phyloP scores from a whole-genome alignment of 2,329 filamentous ascomycete genomes.

The Paecilomyces sp. region DNA sequence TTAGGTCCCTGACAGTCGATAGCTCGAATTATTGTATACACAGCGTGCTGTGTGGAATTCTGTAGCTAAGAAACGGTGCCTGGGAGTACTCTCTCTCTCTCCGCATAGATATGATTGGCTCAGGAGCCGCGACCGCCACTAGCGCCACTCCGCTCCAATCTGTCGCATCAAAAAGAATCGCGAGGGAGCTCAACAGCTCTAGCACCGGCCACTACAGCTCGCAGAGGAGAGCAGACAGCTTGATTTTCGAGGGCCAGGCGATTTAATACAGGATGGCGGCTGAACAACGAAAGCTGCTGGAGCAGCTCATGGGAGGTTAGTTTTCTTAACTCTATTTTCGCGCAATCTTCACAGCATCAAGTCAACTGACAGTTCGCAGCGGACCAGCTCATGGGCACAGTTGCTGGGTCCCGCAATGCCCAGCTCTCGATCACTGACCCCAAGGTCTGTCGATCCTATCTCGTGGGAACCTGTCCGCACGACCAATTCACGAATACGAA shows the following conservation, averaged over 20 bases:
- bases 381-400: conserved; percentile 70
- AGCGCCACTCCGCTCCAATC: conserved; percentile 14
- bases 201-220: neutral
- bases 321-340: neutral
- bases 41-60: neutral
- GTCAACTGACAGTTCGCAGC: conserved; percentile 24
- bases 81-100: neutral
- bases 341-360: conserved; percentile 11
- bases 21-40: neutral
- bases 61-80: neutral
- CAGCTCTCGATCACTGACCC: conserved; percentile 84
- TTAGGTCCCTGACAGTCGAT: neutral
- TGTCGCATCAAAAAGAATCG: conserved; percentile 4
- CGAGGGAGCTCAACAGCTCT: neutral
- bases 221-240: neutral
- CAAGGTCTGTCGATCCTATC: conserved; percentile 90
- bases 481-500: conserved; percentile 99
- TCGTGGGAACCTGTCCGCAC: conserved; percentile 90
- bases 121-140: conserved; percentile 14
- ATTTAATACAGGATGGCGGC: conserved; percentile 63
- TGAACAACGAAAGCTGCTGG: conserved; percentile 96
- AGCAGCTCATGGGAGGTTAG: conserved; percentile 69
- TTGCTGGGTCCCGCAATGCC: conserved; percentile 63
- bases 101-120: neutral
- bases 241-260: neutral